Evolutionary conservation across 2,329 filamentous ascomycete species (phyloP), one percentile per base, ranked within the genome.

Genomic region (Cytospora leucostoma): DNA sequence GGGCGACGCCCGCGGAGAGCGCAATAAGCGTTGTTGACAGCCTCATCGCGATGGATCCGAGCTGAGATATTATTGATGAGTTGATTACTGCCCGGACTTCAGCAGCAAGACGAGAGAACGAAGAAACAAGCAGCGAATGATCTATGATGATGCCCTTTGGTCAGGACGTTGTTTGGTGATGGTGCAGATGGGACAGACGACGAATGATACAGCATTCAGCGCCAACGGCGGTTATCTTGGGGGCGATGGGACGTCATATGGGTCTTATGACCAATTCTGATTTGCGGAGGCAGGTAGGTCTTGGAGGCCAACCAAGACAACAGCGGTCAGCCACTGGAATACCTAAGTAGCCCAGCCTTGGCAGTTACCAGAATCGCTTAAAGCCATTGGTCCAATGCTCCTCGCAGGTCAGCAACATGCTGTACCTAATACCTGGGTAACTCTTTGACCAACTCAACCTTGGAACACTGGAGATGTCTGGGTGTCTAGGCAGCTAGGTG

Each of bases 1-100:
- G 79, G 62, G 82, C 78, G 59, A 77, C 77, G 67, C 71, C 76
- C 61, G 79, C 74, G 63, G 84, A 72, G 63, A 80, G 76, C 66
- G 79, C 78, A 68, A 82, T 71, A 68, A 80, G 73, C 61, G 78
- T 71, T 35, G 74, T 69, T 60, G 77, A 76, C 70, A 80, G 71
- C 71, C 74, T 76, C 78, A 80, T 81, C 67, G 71, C 69, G 68
- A 64, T 57, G 32, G 56, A 34, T 53, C 34, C 21, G 56, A 21
- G 35, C 7, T 35, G 57, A 13, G 51, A 34, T 34, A 44, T 13
- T 35, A 34, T 32, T 34, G 52, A 13, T 27, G 40, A 53, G 34
- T 21, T 27, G 33, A 21, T 4, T 35, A 40, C 27, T 32, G 51
- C 44, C 27, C 15, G n/a, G 33, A 6, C 11, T 63, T 12, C 27